Evolutionary conservation across 2,329 filamentous ascomycete species (phyloP).

Genomic region (Stagonosporopsis cucurbitacearum): DNA sequence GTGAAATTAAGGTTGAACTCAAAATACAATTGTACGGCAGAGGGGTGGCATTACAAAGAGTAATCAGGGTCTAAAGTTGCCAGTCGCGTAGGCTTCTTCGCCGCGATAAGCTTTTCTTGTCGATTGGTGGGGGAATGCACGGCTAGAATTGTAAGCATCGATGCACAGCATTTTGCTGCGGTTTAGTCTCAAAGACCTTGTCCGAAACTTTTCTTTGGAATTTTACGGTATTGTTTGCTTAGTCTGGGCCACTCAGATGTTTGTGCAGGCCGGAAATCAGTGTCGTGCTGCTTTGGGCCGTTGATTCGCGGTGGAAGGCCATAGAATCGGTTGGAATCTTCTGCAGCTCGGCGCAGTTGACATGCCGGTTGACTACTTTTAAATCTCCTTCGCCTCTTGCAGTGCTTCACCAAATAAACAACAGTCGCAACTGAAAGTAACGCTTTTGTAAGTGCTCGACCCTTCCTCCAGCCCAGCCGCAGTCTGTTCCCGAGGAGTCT

Average conservation of each 20-base stretch:
- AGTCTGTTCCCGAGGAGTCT: constrained; percentile 20
- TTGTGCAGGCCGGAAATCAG: constrained; percentile 18
- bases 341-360: constrained; percentile 45
- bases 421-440: constrained; percentile 6
- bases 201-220: not conserved
- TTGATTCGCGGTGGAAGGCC: constrained; percentile 40
- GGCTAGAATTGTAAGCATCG: constrained; percentile 5
- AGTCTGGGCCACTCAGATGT: constrained; percentile 6
- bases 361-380: constrained; percentile 43
- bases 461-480: not conserved
- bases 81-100: constrained; percentile 14
- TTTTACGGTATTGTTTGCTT: not conserved
- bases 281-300: constrained; percentile 34
- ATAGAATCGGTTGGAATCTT: constrained; percentile 47
- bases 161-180: constrained; percentile 6
- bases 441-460: constrained; percentile 13
- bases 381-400: constrained; percentile 32
- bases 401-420: constrained; percentile 19
- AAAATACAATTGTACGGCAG: not conserved
- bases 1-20: not conserved
- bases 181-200: not conserved
- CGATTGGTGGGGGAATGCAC: constrained; percentile 20
- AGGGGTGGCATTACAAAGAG: not conserved
- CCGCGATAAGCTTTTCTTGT: constrained; percentile 28
- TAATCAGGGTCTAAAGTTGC: constrained; percentile 19